phyloP scores from a whole-genome alignment of 352 stramenopile genomes.

The Globisporangium uncinulatum region DNA sequence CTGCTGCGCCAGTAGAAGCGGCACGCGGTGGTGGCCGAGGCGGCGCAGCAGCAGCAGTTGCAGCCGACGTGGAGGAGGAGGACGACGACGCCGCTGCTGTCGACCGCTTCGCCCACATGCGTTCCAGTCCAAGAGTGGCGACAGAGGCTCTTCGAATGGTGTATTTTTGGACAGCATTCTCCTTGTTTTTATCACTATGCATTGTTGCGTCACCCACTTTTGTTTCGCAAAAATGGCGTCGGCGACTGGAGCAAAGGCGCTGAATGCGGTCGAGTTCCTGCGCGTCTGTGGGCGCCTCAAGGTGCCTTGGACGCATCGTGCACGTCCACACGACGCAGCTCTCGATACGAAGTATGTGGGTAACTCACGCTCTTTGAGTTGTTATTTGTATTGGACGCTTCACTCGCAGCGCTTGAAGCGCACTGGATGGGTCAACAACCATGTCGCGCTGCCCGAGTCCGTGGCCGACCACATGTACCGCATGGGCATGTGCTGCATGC shows the following conservation, averaged over 20 bases:
- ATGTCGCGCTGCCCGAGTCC: constrained; percentile 84
- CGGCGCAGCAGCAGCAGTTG: constrained; percentile 1
- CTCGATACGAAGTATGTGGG: too few relatives aligned
- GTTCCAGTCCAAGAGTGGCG: neutral
- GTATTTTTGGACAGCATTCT: too few relatives aligned
- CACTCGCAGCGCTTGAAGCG: constrained; percentile 73
- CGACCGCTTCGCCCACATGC: constrained; percentile 35
- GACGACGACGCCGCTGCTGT: constrained; percentile 1
- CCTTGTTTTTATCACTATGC: too few relatives aligned
- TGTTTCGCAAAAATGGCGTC: constrained; percentile 20
- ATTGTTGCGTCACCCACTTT: too few relatives aligned
- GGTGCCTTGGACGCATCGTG: constrained; percentile 19
- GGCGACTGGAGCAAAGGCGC: constrained; percentile 46
- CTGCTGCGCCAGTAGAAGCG: neutral
- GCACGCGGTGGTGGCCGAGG: neutral
- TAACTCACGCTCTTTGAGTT: too few relatives aligned
- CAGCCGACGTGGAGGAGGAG: neutral
- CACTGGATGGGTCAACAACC: constrained; percentile 92
- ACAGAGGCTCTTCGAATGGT: neutral
- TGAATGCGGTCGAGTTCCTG: constrained; percentile 76
- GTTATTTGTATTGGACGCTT: neutral
- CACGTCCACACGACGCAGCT: too few relatives aligned
- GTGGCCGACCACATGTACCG: constrained; percentile 94
- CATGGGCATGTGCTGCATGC: constrained; percentile 89
- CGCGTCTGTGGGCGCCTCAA: constrained; percentile 74